phyloP scores from a whole-genome alignment of 192 early-diverging fungal genomes.

The Cetraspora pellucida region DNA sequence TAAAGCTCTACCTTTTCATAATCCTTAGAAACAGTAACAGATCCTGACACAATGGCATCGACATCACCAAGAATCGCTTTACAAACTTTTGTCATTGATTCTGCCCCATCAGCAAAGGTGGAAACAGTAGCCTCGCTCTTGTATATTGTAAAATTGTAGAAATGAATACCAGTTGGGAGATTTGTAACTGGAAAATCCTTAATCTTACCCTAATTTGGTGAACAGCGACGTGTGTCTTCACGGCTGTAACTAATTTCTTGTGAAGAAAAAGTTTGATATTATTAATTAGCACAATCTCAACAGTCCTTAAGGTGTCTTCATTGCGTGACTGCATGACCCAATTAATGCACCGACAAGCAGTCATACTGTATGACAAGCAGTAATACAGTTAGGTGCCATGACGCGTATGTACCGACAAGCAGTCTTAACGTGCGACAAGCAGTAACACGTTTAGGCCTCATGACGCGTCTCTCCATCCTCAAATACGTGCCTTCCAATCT shows the following conservation, averaged over 20 bases:
- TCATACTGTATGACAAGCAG: neutral
- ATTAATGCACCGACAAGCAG: neutral
- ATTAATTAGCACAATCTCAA: neutral
- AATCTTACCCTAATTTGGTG: constrained; percentile 34
- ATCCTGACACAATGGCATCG: constrained; percentile 6
- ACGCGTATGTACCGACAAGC: neutral
- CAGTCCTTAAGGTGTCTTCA: neutral
- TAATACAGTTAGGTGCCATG: neutral
- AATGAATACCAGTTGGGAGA: constrained; percentile 5
- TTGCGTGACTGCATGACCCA: neutral
- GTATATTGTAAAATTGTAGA: constrained; percentile 12
- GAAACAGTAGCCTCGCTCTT: constrained; percentile 18
- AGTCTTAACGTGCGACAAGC: neutral
- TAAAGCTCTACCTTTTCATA: neutral
- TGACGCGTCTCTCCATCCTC: neutral
- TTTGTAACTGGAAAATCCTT: constrained; percentile 27
- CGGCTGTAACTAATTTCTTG: constrained; percentile 30
- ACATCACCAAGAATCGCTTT: constrained; percentile 27
- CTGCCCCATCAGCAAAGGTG: constrained; percentile 27
- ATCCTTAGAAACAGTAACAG: neutral
- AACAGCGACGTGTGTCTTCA: constrained; percentile 27
- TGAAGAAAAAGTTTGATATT: neutral
- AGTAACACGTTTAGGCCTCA: neutral
- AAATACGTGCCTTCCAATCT: constrained; percentile 2
- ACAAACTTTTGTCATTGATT: constrained; percentile 31